Conservation (phyloP, 495 filamentous ascomycete species). For the Podospora didyma region DNA sequence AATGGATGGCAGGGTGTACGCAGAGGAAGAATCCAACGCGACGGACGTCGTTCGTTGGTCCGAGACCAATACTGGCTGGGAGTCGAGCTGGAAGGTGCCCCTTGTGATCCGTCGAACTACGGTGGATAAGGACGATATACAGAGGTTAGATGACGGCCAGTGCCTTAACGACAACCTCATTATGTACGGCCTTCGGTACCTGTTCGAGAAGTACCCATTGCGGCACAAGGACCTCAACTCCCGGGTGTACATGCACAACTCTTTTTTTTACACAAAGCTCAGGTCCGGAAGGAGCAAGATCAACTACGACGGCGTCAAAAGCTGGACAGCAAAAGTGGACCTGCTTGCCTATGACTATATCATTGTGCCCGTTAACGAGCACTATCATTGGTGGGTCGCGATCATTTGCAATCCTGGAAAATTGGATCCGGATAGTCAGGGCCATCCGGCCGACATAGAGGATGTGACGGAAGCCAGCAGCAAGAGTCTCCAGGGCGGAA, state of each 20-base stretch:
- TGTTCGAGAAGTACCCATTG: constrained; percentile 60
- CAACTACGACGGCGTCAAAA: constrained; percentile 77
- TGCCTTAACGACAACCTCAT: constrained; percentile 92
- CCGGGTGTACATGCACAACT: constrained; percentile 82
- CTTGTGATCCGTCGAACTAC: constrained; percentile 68
- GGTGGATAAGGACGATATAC: constrained; percentile 75
- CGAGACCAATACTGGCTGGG: constrained; percentile 36
- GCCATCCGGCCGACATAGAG: neutral
- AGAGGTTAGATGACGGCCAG: constrained; percentile 75
- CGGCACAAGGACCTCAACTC: constrained; percentile 53
- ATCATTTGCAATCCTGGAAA: constrained; percentile 87
- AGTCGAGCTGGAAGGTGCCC: constrained; percentile 46
- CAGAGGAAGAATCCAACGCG: neutral
- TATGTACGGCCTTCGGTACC: constrained; percentile 74
- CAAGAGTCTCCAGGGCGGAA: neutral
- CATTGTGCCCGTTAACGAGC: constrained; percentile 86
- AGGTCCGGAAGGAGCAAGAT: constrained; percentile 53
- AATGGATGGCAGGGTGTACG: neutral
- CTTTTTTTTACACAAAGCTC: constrained; percentile 82
- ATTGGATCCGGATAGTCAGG: constrained; percentile 35
- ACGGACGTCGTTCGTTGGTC: constrained; percentile 34
- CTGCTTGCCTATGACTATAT: constrained; percentile 84
- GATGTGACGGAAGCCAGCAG: neutral
- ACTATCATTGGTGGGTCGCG: constrained; percentile 87
- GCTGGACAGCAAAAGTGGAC: constrained; percentile 86